Evolutionary conservation across 768 basidiomycete genomes (phyloP).

Genomic region (Hygrophorus russula): DNA sequence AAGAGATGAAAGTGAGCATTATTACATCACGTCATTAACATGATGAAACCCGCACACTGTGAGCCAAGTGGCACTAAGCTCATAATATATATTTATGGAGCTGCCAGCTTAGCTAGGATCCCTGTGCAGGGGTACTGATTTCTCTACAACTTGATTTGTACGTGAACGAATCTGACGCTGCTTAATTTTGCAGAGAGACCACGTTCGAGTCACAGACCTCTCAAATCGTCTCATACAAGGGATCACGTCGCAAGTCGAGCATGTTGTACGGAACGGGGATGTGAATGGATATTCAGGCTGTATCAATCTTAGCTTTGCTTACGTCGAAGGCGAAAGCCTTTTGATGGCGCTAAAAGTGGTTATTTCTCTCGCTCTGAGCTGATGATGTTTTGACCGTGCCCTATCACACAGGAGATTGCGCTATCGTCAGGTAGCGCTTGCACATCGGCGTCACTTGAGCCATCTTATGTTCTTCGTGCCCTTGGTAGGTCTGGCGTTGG

Average conservation of each 20-base stretch:
- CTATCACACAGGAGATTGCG: constrained; percentile 70
- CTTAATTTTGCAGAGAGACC: constrained; percentile 52
- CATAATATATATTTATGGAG: constrained; percentile 1
- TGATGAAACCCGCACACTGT: constrained; percentile 39
- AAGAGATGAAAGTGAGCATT: constrained; percentile 83
- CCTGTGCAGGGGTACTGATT: constrained; percentile 93
- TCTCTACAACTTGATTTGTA: constrained; percentile 2
- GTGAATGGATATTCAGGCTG: constrained; percentile 88
- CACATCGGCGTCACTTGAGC: constrained; percentile 95
- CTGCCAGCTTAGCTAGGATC: constrained; percentile 47
- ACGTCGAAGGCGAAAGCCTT: constrained; percentile 94
- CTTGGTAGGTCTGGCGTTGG: constrained; percentile 41
- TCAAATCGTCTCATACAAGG: constrained; percentile 73
- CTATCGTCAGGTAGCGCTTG: constrained; percentile 97
- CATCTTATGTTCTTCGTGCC: constrained; percentile 94
- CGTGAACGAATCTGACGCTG: not conserved
- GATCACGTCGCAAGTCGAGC: constrained; percentile 76
- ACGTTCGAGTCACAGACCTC: constrained; percentile 57
- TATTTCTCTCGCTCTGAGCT: not conserved
- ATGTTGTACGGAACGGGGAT: constrained; percentile 93
- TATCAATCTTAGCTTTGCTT: constrained; percentile 90
- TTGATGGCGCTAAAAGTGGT: constrained; percentile 93
- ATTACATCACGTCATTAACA: constrained; percentile 7
- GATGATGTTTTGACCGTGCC: not conserved
- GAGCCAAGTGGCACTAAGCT: constrained; percentile 34